These are phyloP conservation scores for Picochlorum sp. DNA, from an alignment of 139 green algal species.

Conservation along the genomic window DNA sequence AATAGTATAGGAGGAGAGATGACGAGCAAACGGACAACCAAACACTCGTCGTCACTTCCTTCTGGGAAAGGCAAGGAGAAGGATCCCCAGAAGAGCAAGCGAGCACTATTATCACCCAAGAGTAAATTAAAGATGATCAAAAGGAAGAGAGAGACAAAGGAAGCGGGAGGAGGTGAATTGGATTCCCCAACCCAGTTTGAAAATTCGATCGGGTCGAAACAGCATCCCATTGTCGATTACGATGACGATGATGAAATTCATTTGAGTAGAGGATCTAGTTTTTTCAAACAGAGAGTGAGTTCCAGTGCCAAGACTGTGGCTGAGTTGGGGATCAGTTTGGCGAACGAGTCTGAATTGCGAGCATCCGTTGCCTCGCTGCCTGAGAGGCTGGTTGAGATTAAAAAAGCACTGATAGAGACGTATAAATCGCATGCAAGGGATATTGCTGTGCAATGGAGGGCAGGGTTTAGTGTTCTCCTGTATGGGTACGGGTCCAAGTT, in stretches of 20 bases:
- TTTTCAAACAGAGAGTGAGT: background rate
- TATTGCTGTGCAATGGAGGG: conserved; percentile 7
- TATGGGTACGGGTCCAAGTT: conserved; percentile 80
- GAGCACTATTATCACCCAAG: too few relatives aligned
- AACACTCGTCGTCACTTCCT: too few relatives aligned
- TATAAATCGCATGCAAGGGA: conserved; percentile 7
- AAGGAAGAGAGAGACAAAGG: too few relatives aligned
- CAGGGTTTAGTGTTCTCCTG: conserved; percentile 66
- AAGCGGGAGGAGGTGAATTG: too few relatives aligned
- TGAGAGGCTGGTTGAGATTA: conserved; percentile 3
- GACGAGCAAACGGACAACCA: too few relatives aligned
- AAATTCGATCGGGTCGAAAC: too few relatives aligned
- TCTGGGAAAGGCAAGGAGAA: too few relatives aligned
- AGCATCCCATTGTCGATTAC: background rate
- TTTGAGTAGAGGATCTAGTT: too few relatives aligned
- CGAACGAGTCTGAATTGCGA: conserved; percentile 8
- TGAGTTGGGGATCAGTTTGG: conserved; percentile 6
- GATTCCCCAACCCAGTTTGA: too few relatives aligned
- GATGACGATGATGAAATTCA: conserved; percentile 1
- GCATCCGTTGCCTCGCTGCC: conserved; percentile 6
- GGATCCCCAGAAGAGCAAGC: too few relatives aligned
- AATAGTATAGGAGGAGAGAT: too few relatives aligned
- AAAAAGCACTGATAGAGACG: conserved; percentile 11
- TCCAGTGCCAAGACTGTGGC: background rate
- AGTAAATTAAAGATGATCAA: too few relatives aligned